Percentiles rank a stretch among this genome's conserved stretches.
Conservation (phyloP, 441 rosid species). For the Oxalis stricta region DNA sequence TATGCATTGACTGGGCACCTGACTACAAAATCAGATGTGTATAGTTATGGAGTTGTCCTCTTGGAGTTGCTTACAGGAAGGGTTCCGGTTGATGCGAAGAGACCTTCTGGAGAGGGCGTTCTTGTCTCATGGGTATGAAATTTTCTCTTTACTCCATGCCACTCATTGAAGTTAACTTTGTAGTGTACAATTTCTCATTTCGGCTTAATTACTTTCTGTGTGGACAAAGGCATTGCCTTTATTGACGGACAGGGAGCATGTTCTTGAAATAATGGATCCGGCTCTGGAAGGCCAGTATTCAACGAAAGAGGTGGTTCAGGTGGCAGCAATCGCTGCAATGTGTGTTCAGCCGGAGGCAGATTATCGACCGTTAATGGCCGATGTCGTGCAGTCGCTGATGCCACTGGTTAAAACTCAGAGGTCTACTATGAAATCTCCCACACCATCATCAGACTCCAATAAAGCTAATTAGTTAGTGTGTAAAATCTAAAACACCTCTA, state of each 20-base stretch:
- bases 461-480: too few relatives aligned
- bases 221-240: slow-evolving; percentile 65
- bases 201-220: slow-evolving; percentile 1
- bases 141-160: not conserved
- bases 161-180: not conserved
- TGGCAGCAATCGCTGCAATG: slow-evolving; percentile 97
- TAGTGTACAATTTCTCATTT: not conserved
- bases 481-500: too few relatives aligned
- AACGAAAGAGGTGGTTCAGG: slow-evolving; percentile 78
- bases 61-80: slow-evolving; percentile 63
- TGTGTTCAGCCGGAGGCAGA: slow-evolving; percentile 89
- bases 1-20: slow-evolving; percentile 69
- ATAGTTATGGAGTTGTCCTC: slow-evolving; percentile 61
- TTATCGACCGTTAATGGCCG: slow-evolving; percentile 90
- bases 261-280: slow-evolving; percentile 78
- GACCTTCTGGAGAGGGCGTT: slow-evolving; percentile 50
- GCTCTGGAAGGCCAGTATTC: slow-evolving; percentile 70
- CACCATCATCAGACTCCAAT: too few relatives aligned
- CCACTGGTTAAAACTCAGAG: slow-evolving; percentile 61
- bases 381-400: slow-evolving; percentile 77
- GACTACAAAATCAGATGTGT: slow-evolving; percentile 67
- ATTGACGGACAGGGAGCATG: slow-evolving; percentile 72
- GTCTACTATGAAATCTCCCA: too few relatives aligned
- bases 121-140: slow-evolving; percentile 50
- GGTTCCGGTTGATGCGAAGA: slow-evolving; percentile 57